Conservation (phyloP, 371 early-diverging fungal genomes). For the Rhizomucor pusillus region DNA sequence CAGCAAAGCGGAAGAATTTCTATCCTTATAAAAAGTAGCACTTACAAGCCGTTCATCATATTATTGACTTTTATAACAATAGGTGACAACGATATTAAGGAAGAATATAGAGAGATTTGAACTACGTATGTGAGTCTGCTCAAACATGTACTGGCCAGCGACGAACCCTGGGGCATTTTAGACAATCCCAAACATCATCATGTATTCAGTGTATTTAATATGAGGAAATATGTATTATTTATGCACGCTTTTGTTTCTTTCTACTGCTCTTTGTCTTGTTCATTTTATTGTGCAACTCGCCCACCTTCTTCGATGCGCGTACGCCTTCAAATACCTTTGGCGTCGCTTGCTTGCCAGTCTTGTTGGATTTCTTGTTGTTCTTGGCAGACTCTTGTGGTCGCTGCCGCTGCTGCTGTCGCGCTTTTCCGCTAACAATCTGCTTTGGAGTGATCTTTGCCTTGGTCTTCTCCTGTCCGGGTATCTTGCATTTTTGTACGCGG, state of each 20-base stretch:
- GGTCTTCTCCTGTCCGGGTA: slow-evolving; percentile 25
- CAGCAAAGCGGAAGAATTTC: too few relatives aligned
- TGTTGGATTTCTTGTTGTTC: slow-evolving; percentile 38
- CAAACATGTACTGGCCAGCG: too few relatives aligned
- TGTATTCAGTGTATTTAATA: too few relatives aligned
- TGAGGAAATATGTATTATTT: too few relatives aligned
- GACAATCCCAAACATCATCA: too few relatives aligned
- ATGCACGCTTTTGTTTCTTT: background rate
- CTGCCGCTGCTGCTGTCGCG: slow-evolving; percentile 17
- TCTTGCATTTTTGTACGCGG: slow-evolving; percentile 62
- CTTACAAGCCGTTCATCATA: too few relatives aligned
- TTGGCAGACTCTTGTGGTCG: slow-evolving; percentile 32
- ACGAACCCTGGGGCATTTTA: too few relatives aligned
- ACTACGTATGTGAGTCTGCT: too few relatives aligned
- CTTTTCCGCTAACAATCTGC: slow-evolving; percentile 1
- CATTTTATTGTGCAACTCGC: background rate
- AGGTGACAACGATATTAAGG: too few relatives aligned
- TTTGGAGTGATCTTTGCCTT: background rate
- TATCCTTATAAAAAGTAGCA: too few relatives aligned
- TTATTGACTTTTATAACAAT: too few relatives aligned
- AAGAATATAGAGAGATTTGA: too few relatives aligned
- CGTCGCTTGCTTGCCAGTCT: slow-evolving; percentile 26
- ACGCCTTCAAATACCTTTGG: slow-evolving; percentile 57
- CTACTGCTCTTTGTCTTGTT: background rate
- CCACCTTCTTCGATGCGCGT: slow-evolving; percentile 48